Conservation (phyloP, 306 rosid species). For the Pyrus communis region DNA sequence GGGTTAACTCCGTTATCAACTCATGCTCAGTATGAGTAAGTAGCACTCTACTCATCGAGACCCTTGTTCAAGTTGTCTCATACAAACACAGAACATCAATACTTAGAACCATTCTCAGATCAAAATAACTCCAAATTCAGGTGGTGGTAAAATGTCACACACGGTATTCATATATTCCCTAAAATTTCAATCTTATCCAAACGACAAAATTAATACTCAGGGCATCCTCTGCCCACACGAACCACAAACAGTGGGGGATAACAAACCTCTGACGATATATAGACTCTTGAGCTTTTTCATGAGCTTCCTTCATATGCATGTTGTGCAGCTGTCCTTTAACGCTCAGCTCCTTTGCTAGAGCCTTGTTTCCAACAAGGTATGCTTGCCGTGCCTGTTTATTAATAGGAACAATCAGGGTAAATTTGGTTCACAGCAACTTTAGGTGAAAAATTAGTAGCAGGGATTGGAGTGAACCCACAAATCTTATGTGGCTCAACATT, state of each 20-base stretch:
- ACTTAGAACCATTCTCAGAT: neutral
- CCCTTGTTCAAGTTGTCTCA: neutral
- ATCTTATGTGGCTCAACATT: neutral
- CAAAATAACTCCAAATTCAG: neutral
- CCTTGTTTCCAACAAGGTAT: conserved; percentile 80
- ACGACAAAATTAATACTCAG: neutral
- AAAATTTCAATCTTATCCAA: neutral
- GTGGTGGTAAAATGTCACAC: neutral
- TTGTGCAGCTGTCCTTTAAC: conserved; percentile 86
- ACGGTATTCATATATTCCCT: neutral
- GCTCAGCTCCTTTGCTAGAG: conserved; percentile 88
- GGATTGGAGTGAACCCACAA: neutral
- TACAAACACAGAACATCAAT: neutral
- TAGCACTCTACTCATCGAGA: neutral
- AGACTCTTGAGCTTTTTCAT: conserved; percentile 92
- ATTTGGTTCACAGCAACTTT: conserved; percentile 6
- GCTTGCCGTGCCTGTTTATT: conserved; percentile 90
- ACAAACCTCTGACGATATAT: conserved; percentile 93
- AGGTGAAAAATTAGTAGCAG: conserved; percentile 1
- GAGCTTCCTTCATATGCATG: conserved; percentile 93
- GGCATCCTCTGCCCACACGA: conserved; percentile 2
- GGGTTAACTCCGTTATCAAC: neutral
- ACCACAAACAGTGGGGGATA: conserved; percentile 18
- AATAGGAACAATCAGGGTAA: conserved; percentile 18
- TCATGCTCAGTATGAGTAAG: neutral